Evolutionary conservation across 2,329 filamentous ascomycete genomes (phyloP).

Genomic region (Corniculantispora saksenae): DNA sequence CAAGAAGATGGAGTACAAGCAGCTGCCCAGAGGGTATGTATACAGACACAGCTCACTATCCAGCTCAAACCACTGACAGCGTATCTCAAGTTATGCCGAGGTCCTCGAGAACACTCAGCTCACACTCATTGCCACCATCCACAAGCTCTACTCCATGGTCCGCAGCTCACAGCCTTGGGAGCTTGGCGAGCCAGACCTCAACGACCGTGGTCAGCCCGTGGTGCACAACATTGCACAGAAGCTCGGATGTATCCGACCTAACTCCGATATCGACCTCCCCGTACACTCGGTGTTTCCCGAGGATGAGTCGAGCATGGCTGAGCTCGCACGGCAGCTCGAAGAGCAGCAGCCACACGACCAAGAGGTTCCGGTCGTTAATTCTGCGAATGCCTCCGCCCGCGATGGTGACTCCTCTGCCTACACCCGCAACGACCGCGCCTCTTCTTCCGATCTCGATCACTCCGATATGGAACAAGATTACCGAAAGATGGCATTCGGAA

Average conservation of each 20-base stretch:
- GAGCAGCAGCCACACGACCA: conserved; percentile 46
- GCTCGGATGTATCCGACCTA: conserved; percentile 64
- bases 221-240: conserved; percentile 67
- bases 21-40: conserved; percentile 61
- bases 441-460: conserved; percentile 56
- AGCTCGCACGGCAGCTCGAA: conserved; percentile 57
- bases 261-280: conserved; percentile 60
- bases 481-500: conserved; percentile 48
- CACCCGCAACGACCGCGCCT: conserved; percentile 49
- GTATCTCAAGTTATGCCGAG: conserved; percentile 55
- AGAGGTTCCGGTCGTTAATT: conserved; percentile 26
- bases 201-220: conserved; percentile 62
- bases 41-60: background rate
- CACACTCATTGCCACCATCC: conserved; percentile 63
- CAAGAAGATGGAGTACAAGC: conserved; percentile 70
- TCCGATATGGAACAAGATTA: conserved; percentile 59
- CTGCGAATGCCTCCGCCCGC: background rate
- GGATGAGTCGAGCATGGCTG: conserved; percentile 58
- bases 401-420: conserved; percentile 37
- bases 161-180: conserved; percentile 60
- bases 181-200: conserved; percentile 63
- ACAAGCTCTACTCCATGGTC: conserved; percentile 67
- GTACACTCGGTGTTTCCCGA: conserved; percentile 62
- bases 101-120: conserved; percentile 67
- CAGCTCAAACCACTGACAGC: background rate